Evolutionary conservation across 2,329 filamentous ascomycete species (phyloP), one percentile per base, ranked within the genome.

Genomic region (Myriosclerotinia curreyana): DNA sequence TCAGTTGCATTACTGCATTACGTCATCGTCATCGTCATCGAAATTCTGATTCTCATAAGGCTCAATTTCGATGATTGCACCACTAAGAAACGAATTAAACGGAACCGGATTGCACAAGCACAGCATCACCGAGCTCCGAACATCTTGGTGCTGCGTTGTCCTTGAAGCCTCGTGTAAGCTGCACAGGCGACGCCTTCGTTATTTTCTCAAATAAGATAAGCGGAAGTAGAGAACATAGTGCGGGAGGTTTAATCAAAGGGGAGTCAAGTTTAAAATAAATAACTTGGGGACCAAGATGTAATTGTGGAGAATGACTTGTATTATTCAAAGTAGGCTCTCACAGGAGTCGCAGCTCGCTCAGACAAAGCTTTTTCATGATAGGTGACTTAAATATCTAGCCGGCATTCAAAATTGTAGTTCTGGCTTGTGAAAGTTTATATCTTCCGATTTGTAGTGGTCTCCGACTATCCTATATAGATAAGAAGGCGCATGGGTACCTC

Each of bases 391-490:
- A 17, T 36, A 34, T 20, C 50, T 52, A 36, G 4, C 36, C 34
- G 34, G 31, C 25, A 14, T 63, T 70, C 64, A 72, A 62, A 72
- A 70, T 53, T 72, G 70, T 9, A 74, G 64, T 62, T 73, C 72
- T 36, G 72, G 73, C 48, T 75, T 74, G 66, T 84, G 79, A 66
- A 86, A 84, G 70, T 86, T 85, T 62, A 89, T 84, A 71, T 92
- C 89, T 72, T 91, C 88, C 34, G 82, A 79, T 69, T 89, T 87
- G 75, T 92, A 92, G 74, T 92, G 89, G 72, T 92, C 89, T 50
- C 83, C 84, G 50, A 92, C 86, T 66, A 92, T 86, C 66, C 85
- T 82, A 64, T 89, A 89, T n/a, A 92, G 77, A 73, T 90, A 89
- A 62, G 88, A 87, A 64, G 86, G 85, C 22, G 87, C 86, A 76